phyloP scores from a whole-genome alignment of 2,329 filamentous ascomycete species.

The Curvularia lunata region DNA sequence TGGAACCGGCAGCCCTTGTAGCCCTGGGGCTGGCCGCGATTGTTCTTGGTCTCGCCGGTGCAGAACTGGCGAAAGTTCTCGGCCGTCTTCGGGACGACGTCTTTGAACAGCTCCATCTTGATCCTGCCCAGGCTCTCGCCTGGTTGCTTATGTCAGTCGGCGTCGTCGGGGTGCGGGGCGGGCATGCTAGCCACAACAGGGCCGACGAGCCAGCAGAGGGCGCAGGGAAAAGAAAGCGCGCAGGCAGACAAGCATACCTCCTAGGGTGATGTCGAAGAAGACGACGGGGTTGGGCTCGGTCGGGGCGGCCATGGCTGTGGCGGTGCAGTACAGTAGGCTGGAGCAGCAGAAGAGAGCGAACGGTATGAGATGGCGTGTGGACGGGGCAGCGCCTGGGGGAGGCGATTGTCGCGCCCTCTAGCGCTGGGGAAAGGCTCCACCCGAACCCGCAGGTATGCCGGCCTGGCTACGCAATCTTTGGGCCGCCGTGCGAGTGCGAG shows the following conservation, averaged over 20 bases:
- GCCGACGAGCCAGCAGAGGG: conserved; percentile 18
- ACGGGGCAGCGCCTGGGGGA: conserved; percentile 14
- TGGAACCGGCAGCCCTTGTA: conserved; percentile 97
- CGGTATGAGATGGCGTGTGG: conserved; percentile 1
- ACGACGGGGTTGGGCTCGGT: conserved; percentile 59
- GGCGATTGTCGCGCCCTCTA: conserved; percentile 1
- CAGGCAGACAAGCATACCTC: conserved; percentile 64
- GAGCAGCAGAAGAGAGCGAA: neutral
- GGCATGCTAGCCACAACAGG: conserved; percentile 6
- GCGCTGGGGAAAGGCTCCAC: conserved; percentile 2
- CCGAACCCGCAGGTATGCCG: neutral
- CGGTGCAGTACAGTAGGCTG: conserved; percentile 32
- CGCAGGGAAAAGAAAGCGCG: conserved; percentile 7
- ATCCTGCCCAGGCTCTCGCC: conserved; percentile 48
- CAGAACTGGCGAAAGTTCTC: conserved; percentile 98
- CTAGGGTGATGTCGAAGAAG: conserved; percentile 80
- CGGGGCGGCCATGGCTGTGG: conserved; percentile 45
- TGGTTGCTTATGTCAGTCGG: conserved; percentile 34
- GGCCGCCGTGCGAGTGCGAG: no score
- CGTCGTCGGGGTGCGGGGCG: conserved; percentile 2
- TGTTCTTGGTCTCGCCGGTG: conserved; percentile 87
- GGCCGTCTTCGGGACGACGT: conserved; percentile 83
- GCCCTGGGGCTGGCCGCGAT: conserved; percentile 78
- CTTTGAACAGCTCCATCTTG: conserved; percentile 73
- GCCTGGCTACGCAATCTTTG: neutral